Base-by-base conservation (phyloP, 1,284 basidiomycete species). In the Ganoderma multipileum region DNA sequence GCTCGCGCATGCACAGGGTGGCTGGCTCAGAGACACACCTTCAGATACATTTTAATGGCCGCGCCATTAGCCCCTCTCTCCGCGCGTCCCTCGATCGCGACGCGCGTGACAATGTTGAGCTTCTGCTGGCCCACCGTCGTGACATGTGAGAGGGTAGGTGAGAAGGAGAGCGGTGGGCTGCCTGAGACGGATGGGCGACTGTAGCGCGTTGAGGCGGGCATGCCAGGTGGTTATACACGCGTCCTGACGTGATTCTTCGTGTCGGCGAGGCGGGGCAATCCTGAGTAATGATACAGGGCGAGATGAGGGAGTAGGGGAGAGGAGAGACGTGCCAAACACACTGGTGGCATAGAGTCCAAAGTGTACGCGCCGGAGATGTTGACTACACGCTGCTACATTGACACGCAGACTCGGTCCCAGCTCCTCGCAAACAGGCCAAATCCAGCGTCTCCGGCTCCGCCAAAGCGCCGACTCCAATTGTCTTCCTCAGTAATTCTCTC, bases 41-140 rank as follows among this genome's bases (percentile, higher is more conserved):
- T 94, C 73, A 94, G 83, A 80, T 91, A 94, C 83, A 94, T 89
- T 75, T 84, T 89, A 63, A 94, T 86, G 26, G 86, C 81, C 42
- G 87, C 91, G 55, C 88, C 89, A 75, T 92, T 89, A 55, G 86
- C 80, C 2, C 84, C 86, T 67, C 86, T 85, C 77, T 87, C 90
- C 36, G 88, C 88, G 77, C 88, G 90, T 44, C 92, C 92, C 75
- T 93, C 91, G 63, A 94, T 87, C 14, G 87, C 89, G 39, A 93
- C 85, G 68, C 91, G 89, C 67, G 91, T 90, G 3, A 93, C 90
- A 23, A 92, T 81, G 75, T 92, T 92, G 63, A 89, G 74, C 73
- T 85, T 89, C 64, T 83, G 81, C 63, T 84, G 84, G 33, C 82
- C 79, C 18, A 73, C 64, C 2, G 79, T 69, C 2, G 76, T 75